Percentiles rank a stretch among this genome's conserved stretches.
Evolutionary conservation across 2,329 filamentous ascomycete species (phyloP).

Genomic region (Talaromyces marneffei): DNA sequence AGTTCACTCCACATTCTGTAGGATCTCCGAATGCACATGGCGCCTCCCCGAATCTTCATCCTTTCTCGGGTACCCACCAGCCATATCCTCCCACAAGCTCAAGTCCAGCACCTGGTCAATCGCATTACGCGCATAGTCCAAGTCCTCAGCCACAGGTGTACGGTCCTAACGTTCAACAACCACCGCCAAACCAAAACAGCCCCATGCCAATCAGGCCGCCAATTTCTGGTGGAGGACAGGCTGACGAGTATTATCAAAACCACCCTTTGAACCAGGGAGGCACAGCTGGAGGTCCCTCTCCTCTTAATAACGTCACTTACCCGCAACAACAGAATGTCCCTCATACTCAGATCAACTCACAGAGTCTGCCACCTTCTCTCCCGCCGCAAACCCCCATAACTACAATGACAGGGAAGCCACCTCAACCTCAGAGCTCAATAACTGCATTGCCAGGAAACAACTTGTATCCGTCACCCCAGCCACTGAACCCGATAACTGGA

Average conservation of each 20-base stretch:
- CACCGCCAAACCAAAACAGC: background rate
- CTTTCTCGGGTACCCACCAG: background rate
- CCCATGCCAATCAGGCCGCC: background rate
- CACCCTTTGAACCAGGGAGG: background rate
- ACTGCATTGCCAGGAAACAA: background rate
- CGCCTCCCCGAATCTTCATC: background rate
- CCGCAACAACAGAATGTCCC: background rate
- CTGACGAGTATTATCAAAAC: constrained; percentile 1
- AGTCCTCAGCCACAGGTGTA: background rate
- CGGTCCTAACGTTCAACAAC: background rate
- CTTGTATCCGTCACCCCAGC: background rate
- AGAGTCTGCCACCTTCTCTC: background rate
- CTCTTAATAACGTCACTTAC: background rate
- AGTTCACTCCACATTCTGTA: background rate
- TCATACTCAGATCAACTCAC: background rate
- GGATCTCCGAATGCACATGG: background rate
- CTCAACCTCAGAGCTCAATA: background rate
- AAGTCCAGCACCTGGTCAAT: background rate
- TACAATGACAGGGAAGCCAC: background rate
- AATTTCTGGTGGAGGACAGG: background rate
- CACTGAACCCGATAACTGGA: background rate
- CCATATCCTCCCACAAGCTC: background rate
- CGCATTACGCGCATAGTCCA: background rate
- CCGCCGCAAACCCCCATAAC: background rate
- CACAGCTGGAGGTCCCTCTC: background rate